Evolutionary conservation across 2,329 filamentous ascomycete genomes (phyloP).

Genomic region (Ophiostoma australiae): DNA sequence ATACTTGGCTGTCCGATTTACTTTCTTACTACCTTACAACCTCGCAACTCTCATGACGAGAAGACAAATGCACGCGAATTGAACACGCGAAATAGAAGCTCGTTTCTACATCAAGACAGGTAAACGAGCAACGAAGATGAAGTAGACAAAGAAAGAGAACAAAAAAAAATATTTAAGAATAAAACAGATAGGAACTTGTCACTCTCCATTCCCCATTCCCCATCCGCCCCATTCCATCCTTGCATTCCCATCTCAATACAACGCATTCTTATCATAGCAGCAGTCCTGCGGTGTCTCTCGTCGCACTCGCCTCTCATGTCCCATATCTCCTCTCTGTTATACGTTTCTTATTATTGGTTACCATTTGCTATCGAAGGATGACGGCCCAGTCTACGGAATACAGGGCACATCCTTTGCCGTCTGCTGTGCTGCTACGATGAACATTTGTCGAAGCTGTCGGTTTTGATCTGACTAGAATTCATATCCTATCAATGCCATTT

Average conservation of each 20-base stretch:
- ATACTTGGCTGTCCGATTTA: neutral
- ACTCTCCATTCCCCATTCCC: neutral
- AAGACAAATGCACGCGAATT: neutral
- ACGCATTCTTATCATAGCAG: neutral
- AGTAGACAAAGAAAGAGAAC: neutral
- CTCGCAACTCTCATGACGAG: neutral
- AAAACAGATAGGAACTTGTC: neutral
- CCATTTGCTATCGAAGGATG: neutral
- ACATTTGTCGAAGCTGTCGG: too few relatives aligned
- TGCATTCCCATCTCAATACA: neutral
- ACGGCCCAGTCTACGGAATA: too few relatives aligned
- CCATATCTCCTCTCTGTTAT: neutral
- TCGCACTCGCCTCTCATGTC: neutral
- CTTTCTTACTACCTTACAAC: neutral
- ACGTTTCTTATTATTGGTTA: neutral
- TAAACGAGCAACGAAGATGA: neutral
- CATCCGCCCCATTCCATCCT: neutral
- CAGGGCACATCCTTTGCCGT: neutral
- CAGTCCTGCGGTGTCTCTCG: neutral
- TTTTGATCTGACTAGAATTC: neutral
- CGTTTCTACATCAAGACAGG: neutral
- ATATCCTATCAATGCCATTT: too few relatives aligned
- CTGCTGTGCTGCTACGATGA: neutral
- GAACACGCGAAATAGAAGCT: neutral
- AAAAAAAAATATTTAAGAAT: neutral